Conservation (phyloP, 345 rosid genomes). For the Diplotaxis tenuifolia region DNA sequence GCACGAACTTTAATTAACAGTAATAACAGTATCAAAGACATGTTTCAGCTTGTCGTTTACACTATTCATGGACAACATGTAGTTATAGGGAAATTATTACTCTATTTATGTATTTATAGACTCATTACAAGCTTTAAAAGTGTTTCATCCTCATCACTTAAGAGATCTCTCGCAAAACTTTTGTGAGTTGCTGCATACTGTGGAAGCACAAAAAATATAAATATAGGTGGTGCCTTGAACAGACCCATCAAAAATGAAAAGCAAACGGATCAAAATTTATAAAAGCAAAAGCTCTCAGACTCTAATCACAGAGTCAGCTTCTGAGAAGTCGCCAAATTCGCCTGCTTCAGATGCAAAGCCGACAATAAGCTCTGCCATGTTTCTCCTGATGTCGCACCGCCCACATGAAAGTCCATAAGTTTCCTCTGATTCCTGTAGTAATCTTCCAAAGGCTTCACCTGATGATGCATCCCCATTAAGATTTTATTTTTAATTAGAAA, state of each 20-base stretch:
- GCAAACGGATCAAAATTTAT: constrained; percentile 35
- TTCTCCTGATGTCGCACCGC: constrained; percentile 59
- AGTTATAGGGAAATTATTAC: not conserved
- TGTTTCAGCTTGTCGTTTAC: not conserved
- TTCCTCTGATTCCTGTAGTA: constrained; percentile 76
- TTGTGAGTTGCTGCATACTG: constrained; percentile 23
- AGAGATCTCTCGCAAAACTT: constrained; percentile 23
- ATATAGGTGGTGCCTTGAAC: not conserved
- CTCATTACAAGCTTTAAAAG: constrained; percentile 27
- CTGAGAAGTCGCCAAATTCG: constrained; percentile 50
- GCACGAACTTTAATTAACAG: not conserved
- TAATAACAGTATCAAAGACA: not conserved
- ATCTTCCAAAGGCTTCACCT: constrained; percentile 82
- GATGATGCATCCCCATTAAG: constrained; percentile 14
- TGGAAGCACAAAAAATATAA: not conserved
- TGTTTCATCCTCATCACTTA: constrained; percentile 10
- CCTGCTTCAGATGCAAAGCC: constrained; percentile 65
- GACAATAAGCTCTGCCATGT: constrained; percentile 87
- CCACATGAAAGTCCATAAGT: constrained; percentile 69
- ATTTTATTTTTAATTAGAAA: not conserved
- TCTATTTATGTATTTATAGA: not conserved
- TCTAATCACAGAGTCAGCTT: constrained; percentile 49
- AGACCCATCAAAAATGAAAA: constrained; percentile 20
- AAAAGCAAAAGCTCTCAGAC: constrained; percentile 30
- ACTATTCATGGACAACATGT: not conserved